Base-by-base conservation (phyloP, 257 asterid species). In the Ehretia macrophylla region DNA sequence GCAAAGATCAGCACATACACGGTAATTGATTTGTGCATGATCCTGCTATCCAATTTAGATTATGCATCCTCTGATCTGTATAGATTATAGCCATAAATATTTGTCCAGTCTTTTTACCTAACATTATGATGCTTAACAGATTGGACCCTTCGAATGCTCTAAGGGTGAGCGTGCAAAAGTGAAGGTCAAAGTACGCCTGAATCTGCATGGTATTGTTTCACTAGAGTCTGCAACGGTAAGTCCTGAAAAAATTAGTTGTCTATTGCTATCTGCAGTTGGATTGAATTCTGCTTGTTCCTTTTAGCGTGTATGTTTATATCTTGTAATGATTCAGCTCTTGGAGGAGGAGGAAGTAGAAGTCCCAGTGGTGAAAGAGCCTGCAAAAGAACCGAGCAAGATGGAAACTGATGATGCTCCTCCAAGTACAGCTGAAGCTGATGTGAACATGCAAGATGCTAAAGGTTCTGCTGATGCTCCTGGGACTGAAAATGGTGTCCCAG, bases 331-430 rank as follows among this genome's bases (percentile, higher is more conserved):
- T 56, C 76, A 93, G 99, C 87, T 93, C 17, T 69, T 93, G 72
- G 97, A 92, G 66, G 99, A 86, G 77, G 99, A 93, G 58, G 99
- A 86, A 72, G 58, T 68, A 17, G 95, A 85, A 72, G 85, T 89
- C 54, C 85, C 88, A 11, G 81, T 86, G 27, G 68, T 62, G 17
- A 83, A 86, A 61, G 97, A 77, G 59, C 39, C 82, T 17, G 60
- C 68, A 11, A 83, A 86, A 73, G 97, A 76, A 58, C 45, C 95
- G 0, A 50, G 71, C 64, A 79, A 79, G 75, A 84, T 92, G 99
- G 99, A 92, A 65, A 82, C 89, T 1, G 91, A 86, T 14, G 91
- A 79, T 17, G 47, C 58, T 68, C 69, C 74, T 51, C 45, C 79
- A 46, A 69, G 64, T 64, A 58, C 77, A 18, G 38, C 68, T 8